Evolutionary conservation across 495 filamentous ascomycete species (phyloP).

Genomic region (Aspergillus affinis): DNA sequence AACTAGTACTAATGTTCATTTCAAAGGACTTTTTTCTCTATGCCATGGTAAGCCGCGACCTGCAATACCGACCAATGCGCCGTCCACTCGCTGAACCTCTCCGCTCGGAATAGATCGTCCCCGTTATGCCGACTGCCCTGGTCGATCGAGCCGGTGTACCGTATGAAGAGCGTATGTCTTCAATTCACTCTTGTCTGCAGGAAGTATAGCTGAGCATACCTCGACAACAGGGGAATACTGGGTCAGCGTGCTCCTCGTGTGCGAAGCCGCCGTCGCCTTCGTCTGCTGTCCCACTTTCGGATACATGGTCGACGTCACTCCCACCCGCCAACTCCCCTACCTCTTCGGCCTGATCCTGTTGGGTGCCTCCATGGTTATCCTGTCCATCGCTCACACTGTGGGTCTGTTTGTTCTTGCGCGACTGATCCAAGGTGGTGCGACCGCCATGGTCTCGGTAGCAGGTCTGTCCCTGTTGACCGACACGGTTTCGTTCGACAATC

Average conservation of each 20-base stretch:
- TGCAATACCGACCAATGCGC: background rate
- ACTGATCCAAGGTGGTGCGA: constrained; percentile 60
- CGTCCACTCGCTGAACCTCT: background rate
- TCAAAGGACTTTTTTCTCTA: constrained; percentile 46
- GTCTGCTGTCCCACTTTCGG: constrained; percentile 57
- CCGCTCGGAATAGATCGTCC: constrained; percentile 43
- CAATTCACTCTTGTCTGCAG: constrained; percentile 22
- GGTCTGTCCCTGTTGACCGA: constrained; percentile 61
- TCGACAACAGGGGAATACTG: constrained; percentile 30
- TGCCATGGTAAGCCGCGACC: constrained; percentile 28
- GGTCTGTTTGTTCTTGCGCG: constrained; percentile 54
- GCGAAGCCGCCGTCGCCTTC: constrained; percentile 58
- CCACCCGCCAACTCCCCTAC: constrained; percentile 53
- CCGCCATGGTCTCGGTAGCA: constrained; percentile 63
- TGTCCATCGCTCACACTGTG: constrained; percentile 53
- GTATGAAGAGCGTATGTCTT: constrained; percentile 50
- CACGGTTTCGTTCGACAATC: constrained; percentile 54
- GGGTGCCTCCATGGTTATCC: constrained; percentile 54
- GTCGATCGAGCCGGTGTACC: constrained; percentile 51
- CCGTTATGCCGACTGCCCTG: constrained; percentile 63
- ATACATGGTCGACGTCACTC: constrained; percentile 53
- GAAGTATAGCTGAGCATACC: background rate
- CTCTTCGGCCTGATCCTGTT: constrained; percentile 56
- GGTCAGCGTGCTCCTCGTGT: constrained; percentile 53
- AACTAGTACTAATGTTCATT: constrained; percentile 2